Evolutionary conservation across 257 asterid species (phyloP), one percentile per base, ranked within the genome.

Genomic region (Striga asiatica): DNA sequence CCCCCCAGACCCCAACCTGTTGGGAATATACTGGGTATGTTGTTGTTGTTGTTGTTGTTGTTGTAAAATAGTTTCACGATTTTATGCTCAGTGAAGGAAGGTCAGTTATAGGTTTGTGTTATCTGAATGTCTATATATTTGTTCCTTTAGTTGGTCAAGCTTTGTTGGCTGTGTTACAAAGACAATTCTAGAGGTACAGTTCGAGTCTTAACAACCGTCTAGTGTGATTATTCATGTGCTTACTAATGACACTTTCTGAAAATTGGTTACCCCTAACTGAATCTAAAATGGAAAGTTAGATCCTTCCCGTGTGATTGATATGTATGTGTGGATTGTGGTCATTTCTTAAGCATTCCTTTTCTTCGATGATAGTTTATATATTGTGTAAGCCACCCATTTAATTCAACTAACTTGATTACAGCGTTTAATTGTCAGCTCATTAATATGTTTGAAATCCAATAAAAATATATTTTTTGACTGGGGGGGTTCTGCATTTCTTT

Each of bases 401-500:
- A 3, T 53, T 24, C 39, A 9, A 38, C 25, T 55, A 2, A 14
- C 61, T 25, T n/a, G n/a, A n/a, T n/a, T n/a, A n/a, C n/a, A n/a
- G n/a, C n/a, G n/a, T 41, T 41, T 41, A 29, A 7, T 29, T 66
- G 66, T 53, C 59, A 8, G 45, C n/a, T 56, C 50, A 37, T 2
- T 24, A 11, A 48, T 28, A 28, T 19, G 4, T 37, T 52, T 35
- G 55, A 34, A 65, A 53, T 25, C n/a, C 17, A 28, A 49, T 19
- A 22, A 29, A 39, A 32, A 61, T n/a, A 41, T 31, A 3, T 75
- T 18, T 25, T 56, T 58, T 32, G 37, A 66, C 35, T 38, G 10
- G 57, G 23, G 45, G 38, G 65, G 28, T 46, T 58, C 62, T 59
- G 56, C 50, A 50, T 64, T 56, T n/a, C 46, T 70, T 72, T 46